A percentile compares a stretch with the other conserved stretches of the same genome.
Evolutionary conservation across 352 stramenopile species (phyloP).

Genomic region (Aphanomyces stellatus): DNA sequence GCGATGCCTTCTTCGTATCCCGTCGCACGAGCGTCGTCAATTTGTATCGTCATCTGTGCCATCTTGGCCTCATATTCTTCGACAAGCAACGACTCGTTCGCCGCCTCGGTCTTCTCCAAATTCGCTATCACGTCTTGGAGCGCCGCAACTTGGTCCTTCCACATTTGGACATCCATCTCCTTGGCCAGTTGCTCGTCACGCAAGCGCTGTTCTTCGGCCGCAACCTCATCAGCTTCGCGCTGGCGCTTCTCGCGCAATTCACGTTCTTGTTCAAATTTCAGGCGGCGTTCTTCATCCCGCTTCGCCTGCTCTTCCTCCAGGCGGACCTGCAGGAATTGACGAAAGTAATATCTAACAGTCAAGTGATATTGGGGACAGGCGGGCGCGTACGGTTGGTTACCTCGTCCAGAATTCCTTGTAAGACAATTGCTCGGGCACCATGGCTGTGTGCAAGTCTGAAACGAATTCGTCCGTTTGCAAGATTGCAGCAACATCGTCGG

Average conservation of each 20-base stretch:
- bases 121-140: slow-evolving; percentile 50
- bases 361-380: neutral
- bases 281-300: slow-evolving; percentile 27
- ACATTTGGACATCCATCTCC: slow-evolving; percentile 39
- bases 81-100: slow-evolving; percentile 53
- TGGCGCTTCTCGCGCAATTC: slow-evolving; percentile 13
- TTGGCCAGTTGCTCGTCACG: slow-evolving; percentile 30
- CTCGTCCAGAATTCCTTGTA: slow-evolving; percentile 81
- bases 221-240: slow-evolving; percentile 29
- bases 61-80: slow-evolving; percentile 70
- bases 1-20: slow-evolving; percentile 70
- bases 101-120: slow-evolving; percentile 39
- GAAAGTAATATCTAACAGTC: slow-evolving; percentile 72
- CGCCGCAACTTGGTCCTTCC: slow-evolving; percentile 59
- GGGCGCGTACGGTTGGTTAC: slow-evolving; percentile 26
- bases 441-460: slow-evolving; percentile 43
- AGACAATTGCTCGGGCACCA: slow-evolving; percentile 65
- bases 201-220: slow-evolving; percentile 29
- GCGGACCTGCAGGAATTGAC: slow-evolving; percentile 34
- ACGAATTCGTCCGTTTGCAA: slow-evolving; percentile 48
- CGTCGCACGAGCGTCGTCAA: slow-evolving; percentile 53
- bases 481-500: slow-evolving; percentile 60
- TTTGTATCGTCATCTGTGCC: slow-evolving; percentile 54
- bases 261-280: slow-evolving; percentile 23
- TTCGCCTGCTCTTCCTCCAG: slow-evolving; percentile 25